phyloP scores from a whole-genome alignment of 2,329 filamentous ascomycete genomes.

The Nannizzia gypsea region DNA sequence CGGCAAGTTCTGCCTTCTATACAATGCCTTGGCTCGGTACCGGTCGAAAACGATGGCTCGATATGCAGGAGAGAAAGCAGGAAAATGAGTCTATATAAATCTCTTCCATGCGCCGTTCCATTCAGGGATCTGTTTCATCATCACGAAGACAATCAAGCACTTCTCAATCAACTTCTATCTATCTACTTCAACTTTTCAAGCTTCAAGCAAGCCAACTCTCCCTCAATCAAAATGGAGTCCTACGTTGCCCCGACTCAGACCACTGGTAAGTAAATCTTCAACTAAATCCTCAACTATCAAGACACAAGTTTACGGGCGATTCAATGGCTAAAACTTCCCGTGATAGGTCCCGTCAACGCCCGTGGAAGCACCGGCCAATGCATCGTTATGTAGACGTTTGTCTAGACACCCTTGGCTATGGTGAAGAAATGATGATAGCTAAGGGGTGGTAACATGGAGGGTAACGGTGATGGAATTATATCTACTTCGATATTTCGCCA shows the following conservation, averaged over 20 bases:
- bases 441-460: not conserved
- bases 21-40: not conserved
- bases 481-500: not conserved
- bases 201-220: not conserved
- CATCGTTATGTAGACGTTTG: conserved; percentile 14
- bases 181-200: conserved; percentile 6
- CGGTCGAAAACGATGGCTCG: not conserved
- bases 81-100: conserved; percentile 1
- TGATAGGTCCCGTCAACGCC: conserved; percentile 9
- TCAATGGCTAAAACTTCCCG: not conserved
- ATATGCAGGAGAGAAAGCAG: not conserved
- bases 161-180: not conserved
- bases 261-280: conserved; percentile 9
- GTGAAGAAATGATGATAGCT: not conserved
- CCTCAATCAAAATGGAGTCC: conserved; percentile 8
- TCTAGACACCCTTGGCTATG: conserved; percentile 6
- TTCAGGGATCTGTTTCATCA: not conserved
- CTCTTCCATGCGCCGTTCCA: not conserved
- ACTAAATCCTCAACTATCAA: not conserved
- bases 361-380: conserved; percentile 13
- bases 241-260: conserved; percentile 12
- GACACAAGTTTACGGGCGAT: not conserved
- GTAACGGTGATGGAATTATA: not conserved
- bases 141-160: not conserved
- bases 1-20: not conserved